These are phyloP conservation scores for Ichthyophonus hoferi DNA, from an alignment of 208 protist species.

Conservation along the genomic window DNA sequence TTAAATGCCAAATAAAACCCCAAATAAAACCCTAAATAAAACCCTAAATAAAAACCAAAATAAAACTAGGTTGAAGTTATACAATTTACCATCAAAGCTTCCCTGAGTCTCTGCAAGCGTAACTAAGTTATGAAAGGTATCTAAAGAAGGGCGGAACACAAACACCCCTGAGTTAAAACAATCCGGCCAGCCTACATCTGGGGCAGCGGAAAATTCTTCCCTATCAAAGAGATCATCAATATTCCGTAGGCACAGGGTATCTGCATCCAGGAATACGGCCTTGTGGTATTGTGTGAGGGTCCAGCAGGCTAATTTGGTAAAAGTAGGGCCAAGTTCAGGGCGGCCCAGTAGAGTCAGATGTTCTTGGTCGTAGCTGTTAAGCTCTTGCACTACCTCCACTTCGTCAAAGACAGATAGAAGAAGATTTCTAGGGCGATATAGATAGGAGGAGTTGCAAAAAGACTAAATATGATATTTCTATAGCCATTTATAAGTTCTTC, in stretches of 20 bases:
- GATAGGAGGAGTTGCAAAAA: too few species aligned
- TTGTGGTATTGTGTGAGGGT: conserved; percentile 38
- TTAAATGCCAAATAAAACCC: too few species aligned
- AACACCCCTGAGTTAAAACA: conserved; percentile 52
- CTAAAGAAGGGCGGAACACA: conserved; percentile 34
- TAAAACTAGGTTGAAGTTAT: too few species aligned
- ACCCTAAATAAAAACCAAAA: too few species aligned
- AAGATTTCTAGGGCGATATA: not conserved
- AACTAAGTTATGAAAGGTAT: conserved; percentile 10
- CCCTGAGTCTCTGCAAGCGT: not conserved
- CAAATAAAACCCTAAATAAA: too few species aligned
- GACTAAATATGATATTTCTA: too few species aligned
- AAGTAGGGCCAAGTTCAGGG: conserved; percentile 44
- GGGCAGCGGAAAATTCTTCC: conserved; percentile 34
- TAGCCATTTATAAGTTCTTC: too few species aligned
- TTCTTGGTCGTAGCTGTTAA: conserved; percentile 18
- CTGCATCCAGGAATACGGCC: conserved; percentile 46
- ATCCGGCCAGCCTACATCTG: conserved; percentile 51
- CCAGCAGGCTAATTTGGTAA: conserved; percentile 46
- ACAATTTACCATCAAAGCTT: conserved; percentile 39
- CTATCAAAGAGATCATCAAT: conserved; percentile 42
- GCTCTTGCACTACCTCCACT: conserved; percentile 15
- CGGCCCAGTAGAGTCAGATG: conserved; percentile 17
- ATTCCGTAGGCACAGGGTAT: conserved; percentile 35
- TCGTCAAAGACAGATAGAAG: not conserved